These are phyloP conservation scores for Podaxis pistillaris DNA, from an alignment of 768 basidiomycete genomes.

Conservation along the genomic window DNA sequence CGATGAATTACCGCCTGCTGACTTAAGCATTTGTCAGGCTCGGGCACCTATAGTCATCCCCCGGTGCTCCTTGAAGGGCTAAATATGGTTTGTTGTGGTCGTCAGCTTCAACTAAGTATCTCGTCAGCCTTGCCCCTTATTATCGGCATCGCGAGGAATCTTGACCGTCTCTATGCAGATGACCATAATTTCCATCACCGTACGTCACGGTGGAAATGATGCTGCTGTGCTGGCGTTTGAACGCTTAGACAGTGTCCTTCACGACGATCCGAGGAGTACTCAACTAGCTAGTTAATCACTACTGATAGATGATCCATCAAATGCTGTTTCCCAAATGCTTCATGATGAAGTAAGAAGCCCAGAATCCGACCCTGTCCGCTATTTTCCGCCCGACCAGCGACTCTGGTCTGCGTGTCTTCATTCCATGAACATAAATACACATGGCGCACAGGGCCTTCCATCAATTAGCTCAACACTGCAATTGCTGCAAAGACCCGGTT, in stretches of 20 bases:
- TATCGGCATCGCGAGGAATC: no score
- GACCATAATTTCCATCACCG: background rate
- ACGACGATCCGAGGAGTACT: background rate
- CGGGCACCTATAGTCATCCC: background rate
- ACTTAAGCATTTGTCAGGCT: background rate
- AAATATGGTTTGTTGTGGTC: background rate
- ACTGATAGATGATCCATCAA: background rate
- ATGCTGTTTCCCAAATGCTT: background rate
- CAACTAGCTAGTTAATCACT: background rate
- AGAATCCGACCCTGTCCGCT: background rate
- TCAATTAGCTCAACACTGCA: conserved; percentile 5
- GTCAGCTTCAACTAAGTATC: no score
- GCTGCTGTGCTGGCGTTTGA: background rate
- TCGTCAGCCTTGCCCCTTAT: no score
- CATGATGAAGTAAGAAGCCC: background rate
- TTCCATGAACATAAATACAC: background rate
- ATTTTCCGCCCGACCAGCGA: background rate
- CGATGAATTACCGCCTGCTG: background rate
- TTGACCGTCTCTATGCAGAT: no score
- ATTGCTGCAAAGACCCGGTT: background rate
- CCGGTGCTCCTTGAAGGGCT: background rate
- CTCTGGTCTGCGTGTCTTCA: background rate
- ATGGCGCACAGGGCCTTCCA: background rate
- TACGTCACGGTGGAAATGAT: background rate
- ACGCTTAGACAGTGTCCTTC: background rate